These are phyloP conservation scores for Malus hybrid DNA, from an alignment of 331 rosid species.

Conservation along the genomic window DNA sequence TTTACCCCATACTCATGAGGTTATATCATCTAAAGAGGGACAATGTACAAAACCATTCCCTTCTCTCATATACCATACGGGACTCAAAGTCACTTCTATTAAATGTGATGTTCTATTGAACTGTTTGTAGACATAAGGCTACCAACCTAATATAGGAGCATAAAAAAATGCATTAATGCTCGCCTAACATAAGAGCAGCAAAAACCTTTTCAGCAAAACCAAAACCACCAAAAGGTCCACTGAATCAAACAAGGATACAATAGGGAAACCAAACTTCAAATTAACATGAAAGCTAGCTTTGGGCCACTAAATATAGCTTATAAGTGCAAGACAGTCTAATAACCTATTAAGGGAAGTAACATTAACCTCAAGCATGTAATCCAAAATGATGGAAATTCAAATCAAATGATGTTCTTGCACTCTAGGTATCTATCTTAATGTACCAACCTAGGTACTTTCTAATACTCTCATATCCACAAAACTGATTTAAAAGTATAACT, in stretches of 20 bases:
- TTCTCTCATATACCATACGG: neutral
- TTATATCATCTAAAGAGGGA: neutral
- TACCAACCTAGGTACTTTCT: neutral
- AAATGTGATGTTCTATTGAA: neutral
- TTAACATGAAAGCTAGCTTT: neutral
- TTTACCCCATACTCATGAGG: neutral
- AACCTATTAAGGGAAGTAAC: neutral
- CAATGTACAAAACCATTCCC: too few species aligned
- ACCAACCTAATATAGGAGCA: neutral
- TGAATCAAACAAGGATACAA: neutral
- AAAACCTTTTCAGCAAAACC: neutral
- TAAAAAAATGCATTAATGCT: neutral
- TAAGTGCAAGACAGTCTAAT: neutral
- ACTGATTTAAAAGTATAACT: neutral
- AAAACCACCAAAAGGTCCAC: neutral
- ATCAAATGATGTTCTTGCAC: neutral
- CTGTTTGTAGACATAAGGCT: neutral
- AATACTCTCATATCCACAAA: neutral
- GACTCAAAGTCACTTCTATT: neutral
- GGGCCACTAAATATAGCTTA: too few species aligned
- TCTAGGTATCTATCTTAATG: neutral
- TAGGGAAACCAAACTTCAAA: neutral
- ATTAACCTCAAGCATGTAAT: neutral
- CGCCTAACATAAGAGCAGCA: neutral
- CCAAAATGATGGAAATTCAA: neutral